These are phyloP conservation scores for Rhodocollybia butyracea DNA, from an alignment of 768 basidiomycete genomes.

Conservation along the genomic window DNA sequence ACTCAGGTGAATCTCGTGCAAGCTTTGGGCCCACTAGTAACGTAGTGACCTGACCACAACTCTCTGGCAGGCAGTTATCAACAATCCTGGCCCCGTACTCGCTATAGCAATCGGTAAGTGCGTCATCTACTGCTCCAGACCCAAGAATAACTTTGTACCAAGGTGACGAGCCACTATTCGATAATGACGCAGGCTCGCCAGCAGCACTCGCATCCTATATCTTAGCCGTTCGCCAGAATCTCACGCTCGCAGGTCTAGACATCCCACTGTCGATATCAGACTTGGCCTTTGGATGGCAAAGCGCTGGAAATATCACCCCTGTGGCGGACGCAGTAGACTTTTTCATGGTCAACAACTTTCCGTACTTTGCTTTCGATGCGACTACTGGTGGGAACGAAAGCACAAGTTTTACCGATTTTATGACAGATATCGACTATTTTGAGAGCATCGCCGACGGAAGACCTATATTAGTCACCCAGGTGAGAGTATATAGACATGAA, in stretches of 20 bases:
- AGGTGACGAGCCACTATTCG: constrained; percentile 15
- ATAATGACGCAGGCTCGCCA: constrained; percentile 13
- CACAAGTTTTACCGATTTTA: constrained; percentile 9
- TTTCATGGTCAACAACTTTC: constrained; percentile 16
- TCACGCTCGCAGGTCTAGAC: constrained; percentile 11
- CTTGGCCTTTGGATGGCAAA: constrained; percentile 14
- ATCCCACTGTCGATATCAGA: constrained; percentile 15
- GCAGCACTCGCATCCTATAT: constrained; percentile 12
- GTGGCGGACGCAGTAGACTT: constrained; percentile 11
- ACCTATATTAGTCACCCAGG: constrained; percentile 14
- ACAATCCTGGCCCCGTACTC: constrained; percentile 13
- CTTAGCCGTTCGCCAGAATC: constrained; percentile 10
- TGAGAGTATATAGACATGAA: neutral
- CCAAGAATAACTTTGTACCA: neutral
- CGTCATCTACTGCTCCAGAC: neutral
- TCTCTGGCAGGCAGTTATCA: constrained; percentile 12
- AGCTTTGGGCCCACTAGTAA: neutral
- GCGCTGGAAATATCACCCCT: constrained; percentile 12
- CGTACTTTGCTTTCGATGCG: constrained; percentile 14
- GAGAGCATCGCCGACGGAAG: constrained; percentile 11
- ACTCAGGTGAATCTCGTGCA: neutral
- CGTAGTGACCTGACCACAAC: neutral
- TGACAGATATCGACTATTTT: constrained; percentile 13
- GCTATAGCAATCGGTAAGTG: constrained; percentile 14
- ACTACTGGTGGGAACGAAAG: constrained; percentile 10